Evolutionary conservation across 257 asterid species (phyloP).

Genomic region (Voacanga thouarsii): DNA sequence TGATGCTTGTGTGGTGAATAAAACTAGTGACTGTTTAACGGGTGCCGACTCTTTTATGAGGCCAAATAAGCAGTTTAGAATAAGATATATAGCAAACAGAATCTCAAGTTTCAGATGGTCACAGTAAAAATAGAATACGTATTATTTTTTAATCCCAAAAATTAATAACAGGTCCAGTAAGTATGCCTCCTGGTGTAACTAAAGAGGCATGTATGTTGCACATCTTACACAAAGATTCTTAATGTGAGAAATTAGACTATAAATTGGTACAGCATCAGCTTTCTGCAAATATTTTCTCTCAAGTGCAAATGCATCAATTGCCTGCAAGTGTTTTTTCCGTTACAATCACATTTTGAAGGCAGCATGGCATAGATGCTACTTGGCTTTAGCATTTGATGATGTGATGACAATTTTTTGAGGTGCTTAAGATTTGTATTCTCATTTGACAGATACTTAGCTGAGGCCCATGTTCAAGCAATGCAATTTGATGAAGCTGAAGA

Average conservation of each 20-base stretch:
- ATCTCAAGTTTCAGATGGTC: no score
- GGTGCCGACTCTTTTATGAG: background rate
- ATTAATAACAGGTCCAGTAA: background rate
- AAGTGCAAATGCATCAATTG: background rate
- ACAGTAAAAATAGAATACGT: background rate
- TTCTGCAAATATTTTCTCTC: background rate
- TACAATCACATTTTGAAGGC: background rate
- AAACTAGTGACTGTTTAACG: background rate
- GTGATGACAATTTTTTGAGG: background rate
- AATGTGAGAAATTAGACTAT: background rate
- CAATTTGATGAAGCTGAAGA: constrained; percentile 92
- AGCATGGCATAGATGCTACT: background rate
- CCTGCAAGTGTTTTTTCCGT: background rate
- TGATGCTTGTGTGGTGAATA: background rate
- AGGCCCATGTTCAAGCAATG: constrained; percentile 98
- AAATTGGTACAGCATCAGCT: background rate
- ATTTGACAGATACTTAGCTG: constrained; percentile 75
- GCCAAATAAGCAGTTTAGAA: no score
- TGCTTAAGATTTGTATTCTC: no score
- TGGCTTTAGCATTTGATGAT: background rate
- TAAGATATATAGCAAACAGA: no score
- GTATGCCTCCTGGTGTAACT: background rate
- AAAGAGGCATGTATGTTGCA: background rate
- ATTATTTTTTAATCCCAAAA: background rate
- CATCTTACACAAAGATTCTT: background rate